phyloP scores from a whole-genome alignment of 2,329 filamentous ascomycete genomes.

The Blumeria hordei region DNA sequence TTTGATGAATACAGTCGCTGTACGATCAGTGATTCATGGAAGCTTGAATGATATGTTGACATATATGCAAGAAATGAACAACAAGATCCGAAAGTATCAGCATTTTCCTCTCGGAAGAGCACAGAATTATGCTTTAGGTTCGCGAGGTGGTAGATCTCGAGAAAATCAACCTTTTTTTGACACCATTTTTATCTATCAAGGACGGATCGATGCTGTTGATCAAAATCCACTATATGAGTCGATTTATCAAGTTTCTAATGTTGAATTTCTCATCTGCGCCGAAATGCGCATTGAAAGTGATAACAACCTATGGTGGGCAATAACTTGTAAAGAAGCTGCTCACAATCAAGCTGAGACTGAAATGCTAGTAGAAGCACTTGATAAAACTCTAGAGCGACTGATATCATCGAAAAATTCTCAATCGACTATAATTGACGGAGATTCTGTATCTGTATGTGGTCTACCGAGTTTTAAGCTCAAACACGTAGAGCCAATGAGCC shows the following conservation, averaged over 20 bases:
- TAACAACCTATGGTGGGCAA: conserved; percentile 36
- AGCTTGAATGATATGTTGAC: conserved; percentile 36
- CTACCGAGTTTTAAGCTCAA: conserved; percentile 21
- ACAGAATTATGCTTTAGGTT: conserved; percentile 24
- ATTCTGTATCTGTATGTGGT: conserved; percentile 38
- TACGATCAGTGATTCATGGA: conserved; percentile 51
- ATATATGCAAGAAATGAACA: conserved; percentile 49
- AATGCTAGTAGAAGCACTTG: conserved; percentile 31
- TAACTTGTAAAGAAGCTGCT: conserved; percentile 38
- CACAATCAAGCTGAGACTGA: conserved; percentile 22
- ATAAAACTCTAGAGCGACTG: conserved; percentile 32
- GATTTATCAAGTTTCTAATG: conserved; percentile 29
- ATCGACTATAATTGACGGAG: conserved; percentile 27
- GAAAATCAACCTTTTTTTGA: conserved; percentile 27
- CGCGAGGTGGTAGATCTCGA: conserved; percentile 2
- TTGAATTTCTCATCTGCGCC: conserved; percentile 62
- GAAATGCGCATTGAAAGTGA: conserved; percentile 45
- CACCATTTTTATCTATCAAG: conserved; percentile 42
- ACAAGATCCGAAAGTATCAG: conserved; percentile 43
- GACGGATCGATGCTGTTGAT: conserved; percentile 15
- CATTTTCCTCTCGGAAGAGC: conserved; percentile 54
- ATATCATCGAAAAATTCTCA: conserved; percentile 23
- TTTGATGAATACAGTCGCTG: conserved; percentile 71
- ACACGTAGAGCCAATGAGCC: not conserved
- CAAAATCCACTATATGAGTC: conserved; percentile 9